Evolutionary conservation across 768 basidiomycete genomes (phyloP), one percentile per base, ranked within the genome.

Genomic region (Collybiopsis confluens): DNA sequence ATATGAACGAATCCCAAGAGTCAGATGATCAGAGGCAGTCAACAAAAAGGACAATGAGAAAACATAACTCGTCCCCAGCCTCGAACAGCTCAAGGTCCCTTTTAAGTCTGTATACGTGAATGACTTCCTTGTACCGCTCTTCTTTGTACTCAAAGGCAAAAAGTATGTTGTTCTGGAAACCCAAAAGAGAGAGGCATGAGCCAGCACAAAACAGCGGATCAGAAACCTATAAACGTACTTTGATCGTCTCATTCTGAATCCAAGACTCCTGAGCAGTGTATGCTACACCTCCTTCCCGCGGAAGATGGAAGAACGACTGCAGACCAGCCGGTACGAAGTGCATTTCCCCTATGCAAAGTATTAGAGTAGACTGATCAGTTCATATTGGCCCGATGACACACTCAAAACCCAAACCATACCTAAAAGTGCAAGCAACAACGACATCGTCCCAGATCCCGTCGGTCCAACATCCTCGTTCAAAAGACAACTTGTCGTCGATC

Each of bases 211-310:
- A n/a, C n/a, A n/a, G n/a, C n/a, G n/a, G n/a, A n/a, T n/a, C n/a
- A n/a, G n/a, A 7, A 21, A 7, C 6, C 15, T 4, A 21, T 5
- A 8, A 3, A 7, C 10, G 48, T 51, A 83, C 84, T 64, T 70
- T 75, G 52, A 90, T 88, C 0, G 87, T 89, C 55, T 86, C 86
- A 59, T 90, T 91, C 65, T 85, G 80, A 2, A 92, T 83, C 90
- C 90, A 95, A 4, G 86, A 83, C 62, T 91, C 89, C 65, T 95
- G 91, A 2, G 86, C 85, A 9, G 86, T 86, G 64, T 89, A 92
- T 1, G 89, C 83, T 37, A 94, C 77, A 4, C 90, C 89, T 1
- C 76, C 75, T 4, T 70, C 70, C 2, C 89, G 73, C 13, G 90
- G 90, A 4, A 92, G 77, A 57, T 79, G 81, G 65, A 76, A 88